phyloP scores from a whole-genome alignment of 108 stramenopile species.

The Pinguiococcus pyrenoidosus region DNA sequence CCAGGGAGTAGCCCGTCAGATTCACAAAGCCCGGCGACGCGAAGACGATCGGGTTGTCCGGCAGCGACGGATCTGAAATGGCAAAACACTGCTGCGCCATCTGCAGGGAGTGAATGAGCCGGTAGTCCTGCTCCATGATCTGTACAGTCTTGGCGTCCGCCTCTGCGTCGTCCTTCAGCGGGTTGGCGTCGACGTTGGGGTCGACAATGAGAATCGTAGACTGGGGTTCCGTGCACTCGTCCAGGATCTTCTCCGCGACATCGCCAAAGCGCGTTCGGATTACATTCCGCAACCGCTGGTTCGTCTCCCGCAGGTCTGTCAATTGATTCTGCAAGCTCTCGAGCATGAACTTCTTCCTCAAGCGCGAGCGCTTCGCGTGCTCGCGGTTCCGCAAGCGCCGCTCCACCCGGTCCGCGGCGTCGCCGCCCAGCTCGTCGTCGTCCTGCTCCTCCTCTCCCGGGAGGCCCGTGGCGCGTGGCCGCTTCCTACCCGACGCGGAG shows the following conservation, averaged over 20 bases:
- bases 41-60: slow-evolving; percentile 71
- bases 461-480: background rate
- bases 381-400: slow-evolving; percentile 76
- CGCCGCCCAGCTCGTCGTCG: background rate
- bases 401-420: background rate
- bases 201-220: too few species aligned
- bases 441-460: background rate
- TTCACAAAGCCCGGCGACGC: slow-evolving; percentile 12
- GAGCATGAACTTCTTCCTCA: slow-evolving; percentile 91
- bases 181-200: too few species aligned
- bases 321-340: slow-evolving; percentile 86
- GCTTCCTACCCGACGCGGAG: too few species aligned
- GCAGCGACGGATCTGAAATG: slow-evolving; percentile 73
- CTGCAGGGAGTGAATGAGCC: background rate
- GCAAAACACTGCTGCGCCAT: slow-evolving; percentile 42
- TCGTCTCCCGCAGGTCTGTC: slow-evolving; percentile 55
- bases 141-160: too few species aligned
- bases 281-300: too few species aligned
- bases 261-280: too few species aligned
- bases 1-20: slow-evolving; percentile 39
- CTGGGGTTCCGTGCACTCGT: too few species aligned
- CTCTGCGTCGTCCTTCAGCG: too few species aligned
- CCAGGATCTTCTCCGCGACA: too few species aligned
- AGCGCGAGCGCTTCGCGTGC: slow-evolving; percentile 84
- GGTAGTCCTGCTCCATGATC: slow-evolving; percentile 8